Conservation (phyloP, 2,329 filamentous ascomycete genomes). For the Cladosporium sp. region DNA sequence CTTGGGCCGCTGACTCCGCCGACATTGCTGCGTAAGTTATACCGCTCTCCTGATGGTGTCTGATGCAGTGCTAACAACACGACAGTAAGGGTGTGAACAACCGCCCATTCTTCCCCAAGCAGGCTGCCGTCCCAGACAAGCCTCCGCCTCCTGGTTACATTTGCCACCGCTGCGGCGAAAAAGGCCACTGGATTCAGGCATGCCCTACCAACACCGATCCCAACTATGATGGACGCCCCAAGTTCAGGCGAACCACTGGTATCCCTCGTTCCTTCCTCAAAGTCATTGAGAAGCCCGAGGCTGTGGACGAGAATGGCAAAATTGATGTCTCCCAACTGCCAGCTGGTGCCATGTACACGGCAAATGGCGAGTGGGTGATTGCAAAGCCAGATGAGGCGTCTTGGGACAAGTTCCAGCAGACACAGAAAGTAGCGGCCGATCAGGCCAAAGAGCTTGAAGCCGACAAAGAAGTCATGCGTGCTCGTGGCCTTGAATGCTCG, state of each 20-base stretch:
- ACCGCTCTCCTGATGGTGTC: background rate
- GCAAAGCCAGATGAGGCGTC: conserved; percentile 91
- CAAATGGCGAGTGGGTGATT: conserved; percentile 95
- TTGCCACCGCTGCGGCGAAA: conserved; percentile 93
- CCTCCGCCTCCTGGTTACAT: conserved; percentile 91
- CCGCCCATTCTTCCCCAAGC: conserved; percentile 45
- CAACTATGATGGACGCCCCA: conserved; percentile 86
- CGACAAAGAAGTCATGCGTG: conserved; percentile 80
- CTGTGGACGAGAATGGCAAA: conserved; percentile 67
- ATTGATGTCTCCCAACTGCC: conserved; percentile 77
- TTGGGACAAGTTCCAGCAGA: conserved; percentile 96
- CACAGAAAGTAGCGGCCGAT: conserved; percentile 79
- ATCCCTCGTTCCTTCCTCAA: conserved; percentile 94
- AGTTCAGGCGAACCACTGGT: conserved; percentile 93
- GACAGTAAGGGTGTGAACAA: conserved; percentile 13
- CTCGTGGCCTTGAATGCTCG: conserved; percentile 84
- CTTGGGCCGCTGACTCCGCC: conserved; percentile 91
- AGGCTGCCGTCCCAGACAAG: conserved; percentile 79
- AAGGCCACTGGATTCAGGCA: conserved; percentile 96
- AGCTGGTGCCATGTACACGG: conserved; percentile 93
- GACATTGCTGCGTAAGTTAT: conserved; percentile 61
- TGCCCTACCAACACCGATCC: conserved; percentile 99
- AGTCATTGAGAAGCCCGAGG: conserved; percentile 85
- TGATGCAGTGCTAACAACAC: conserved; percentile 14
- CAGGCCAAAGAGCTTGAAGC: conserved; percentile 69